phyloP scores from a whole-genome alignment of 495 filamentous ascomycete genomes.

The Sphaerosporella brunnea region DNA sequence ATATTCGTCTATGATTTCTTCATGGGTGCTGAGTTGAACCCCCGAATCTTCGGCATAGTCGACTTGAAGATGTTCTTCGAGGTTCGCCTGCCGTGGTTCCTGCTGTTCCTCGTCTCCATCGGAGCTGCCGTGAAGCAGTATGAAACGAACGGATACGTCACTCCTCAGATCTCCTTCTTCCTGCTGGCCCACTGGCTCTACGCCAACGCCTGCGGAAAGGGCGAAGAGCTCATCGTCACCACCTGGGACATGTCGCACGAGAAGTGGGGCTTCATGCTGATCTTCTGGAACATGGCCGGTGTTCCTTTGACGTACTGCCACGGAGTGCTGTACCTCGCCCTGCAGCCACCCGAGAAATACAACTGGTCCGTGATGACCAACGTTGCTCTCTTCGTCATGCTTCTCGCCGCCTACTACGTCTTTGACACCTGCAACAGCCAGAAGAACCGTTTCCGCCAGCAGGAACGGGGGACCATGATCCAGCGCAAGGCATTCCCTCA shows the following conservation, averaged over 20 bases:
- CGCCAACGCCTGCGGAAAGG: constrained; percentile 91
- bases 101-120: constrained; percentile 61
- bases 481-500: constrained; percentile 79
- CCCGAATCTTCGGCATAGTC: constrained; percentile 76
- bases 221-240: constrained; percentile 81
- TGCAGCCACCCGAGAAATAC: constrained; percentile 68
- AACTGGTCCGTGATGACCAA: constrained; percentile 39
- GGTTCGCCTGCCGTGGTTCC: constrained; percentile 92
- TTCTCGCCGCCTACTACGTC: constrained; percentile 56
- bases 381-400: constrained; percentile 38
- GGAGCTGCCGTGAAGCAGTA: constrained; percentile 74
- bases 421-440: constrained; percentile 60
- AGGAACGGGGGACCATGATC: constrained; percentile 55
- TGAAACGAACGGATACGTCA: constrained; percentile 77
- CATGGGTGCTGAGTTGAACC: constrained; percentile 97
- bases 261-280: constrained; percentile 99
- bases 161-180: constrained; percentile 72
- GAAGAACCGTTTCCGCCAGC: constrained; percentile 82
- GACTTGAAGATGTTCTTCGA: constrained; percentile 99
- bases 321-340: constrained; percentile 84
- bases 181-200: constrained; percentile 90
- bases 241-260: constrained; percentile 99
- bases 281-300: constrained; percentile 98
- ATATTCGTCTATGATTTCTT: constrained; percentile 91
- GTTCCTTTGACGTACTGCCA: constrained; percentile 95